phyloP scores from a whole-genome alignment of 805 yeast species.

The Wickerhamiella brachini region DNA sequence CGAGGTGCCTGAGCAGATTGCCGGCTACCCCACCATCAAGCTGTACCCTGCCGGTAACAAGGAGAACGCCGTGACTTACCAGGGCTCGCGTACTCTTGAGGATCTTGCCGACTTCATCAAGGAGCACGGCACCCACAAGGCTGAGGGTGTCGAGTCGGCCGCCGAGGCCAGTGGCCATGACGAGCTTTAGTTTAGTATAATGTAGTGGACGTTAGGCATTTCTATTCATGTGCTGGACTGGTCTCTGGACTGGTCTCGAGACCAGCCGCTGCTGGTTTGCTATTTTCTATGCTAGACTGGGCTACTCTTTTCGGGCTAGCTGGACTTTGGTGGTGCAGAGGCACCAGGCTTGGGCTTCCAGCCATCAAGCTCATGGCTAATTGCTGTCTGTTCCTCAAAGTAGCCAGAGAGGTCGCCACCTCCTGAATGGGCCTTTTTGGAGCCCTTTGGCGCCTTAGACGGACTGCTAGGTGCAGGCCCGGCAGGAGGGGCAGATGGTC shows the following conservation, averaged over 20 bases:
- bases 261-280: too few relatives aligned
- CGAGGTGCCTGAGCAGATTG: slow-evolving; percentile 64
- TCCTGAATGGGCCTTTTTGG: background rate
- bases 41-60: slow-evolving; percentile 81
- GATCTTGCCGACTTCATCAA: slow-evolving; percentile 56
- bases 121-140: slow-evolving; percentile 46
- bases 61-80: slow-evolving; percentile 48
- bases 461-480: too few relatives aligned
- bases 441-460: background rate
- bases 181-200: slow-evolving; percentile 11
- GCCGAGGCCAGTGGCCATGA: slow-evolving; percentile 15
- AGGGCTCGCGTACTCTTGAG: slow-evolving; percentile 63
- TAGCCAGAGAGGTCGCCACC: slow-evolving; percentile 11
- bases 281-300: too few relatives aligned
- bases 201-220: background rate
- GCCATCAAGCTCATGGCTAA: slow-evolving; percentile 16
- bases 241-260: too few relatives aligned
- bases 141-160: slow-evolving; percentile 37
- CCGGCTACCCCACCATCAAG: slow-evolving; percentile 86
- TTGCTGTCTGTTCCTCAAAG: slow-evolving; percentile 17
- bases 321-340: background rate
- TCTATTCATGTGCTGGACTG: background rate
- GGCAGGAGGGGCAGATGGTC: too few relatives aligned
- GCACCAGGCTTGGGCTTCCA: background rate
- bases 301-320: too few relatives aligned